Conservation (phyloP, 371 early-diverging fungal genomes). For the Apophysomyces variabilis region DNA sequence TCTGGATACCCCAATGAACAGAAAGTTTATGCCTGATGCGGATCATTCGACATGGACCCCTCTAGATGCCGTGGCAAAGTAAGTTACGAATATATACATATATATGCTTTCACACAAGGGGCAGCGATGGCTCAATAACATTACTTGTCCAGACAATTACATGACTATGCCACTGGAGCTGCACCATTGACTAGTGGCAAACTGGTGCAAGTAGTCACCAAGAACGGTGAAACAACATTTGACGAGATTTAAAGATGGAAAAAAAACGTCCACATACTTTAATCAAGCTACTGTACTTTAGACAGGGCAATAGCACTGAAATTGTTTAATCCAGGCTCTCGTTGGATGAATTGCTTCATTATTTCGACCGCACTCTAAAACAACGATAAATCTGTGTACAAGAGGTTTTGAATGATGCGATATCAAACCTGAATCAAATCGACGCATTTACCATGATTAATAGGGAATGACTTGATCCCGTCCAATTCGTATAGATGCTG, state of each 20-base stretch:
- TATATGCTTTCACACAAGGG: not conserved
- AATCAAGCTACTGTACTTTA: conserved; percentile 8
- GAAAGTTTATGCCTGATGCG: conserved; percentile 87
- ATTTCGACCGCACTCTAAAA: conserved; percentile 65
- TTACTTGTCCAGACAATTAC: conserved; percentile 48
- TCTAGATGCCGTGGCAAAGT: conserved; percentile 73
- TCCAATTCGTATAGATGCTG: conserved; percentile 84
- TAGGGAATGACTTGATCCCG: conserved; percentile 76
- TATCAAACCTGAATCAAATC: conserved; percentile 57
- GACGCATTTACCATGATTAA: conserved; percentile 74
- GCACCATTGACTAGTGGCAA: conserved; percentile 58
- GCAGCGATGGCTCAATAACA: not conserved
- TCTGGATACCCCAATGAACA: conserved; percentile 94
- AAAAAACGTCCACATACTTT: not conserved
- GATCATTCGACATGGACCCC: conserved; percentile 92
- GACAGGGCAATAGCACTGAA: conserved; percentile 68
- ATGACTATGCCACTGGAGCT: conserved; percentile 53
- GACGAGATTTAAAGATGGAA: conserved; percentile 32
- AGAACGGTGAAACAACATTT: conserved; percentile 57
- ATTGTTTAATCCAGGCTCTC: conserved; percentile 65
- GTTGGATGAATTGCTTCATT: conserved; percentile 67
- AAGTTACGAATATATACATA: conserved; percentile 28
- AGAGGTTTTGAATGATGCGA: not conserved
- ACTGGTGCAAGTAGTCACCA: conserved; percentile 56
- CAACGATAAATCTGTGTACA: not conserved